Percentiles rank a stretch among this genome's conserved stretches.
phyloP scores from a whole-genome alignment of 768 basidiomycete genomes.

The Tulasnella sp. region DNA sequence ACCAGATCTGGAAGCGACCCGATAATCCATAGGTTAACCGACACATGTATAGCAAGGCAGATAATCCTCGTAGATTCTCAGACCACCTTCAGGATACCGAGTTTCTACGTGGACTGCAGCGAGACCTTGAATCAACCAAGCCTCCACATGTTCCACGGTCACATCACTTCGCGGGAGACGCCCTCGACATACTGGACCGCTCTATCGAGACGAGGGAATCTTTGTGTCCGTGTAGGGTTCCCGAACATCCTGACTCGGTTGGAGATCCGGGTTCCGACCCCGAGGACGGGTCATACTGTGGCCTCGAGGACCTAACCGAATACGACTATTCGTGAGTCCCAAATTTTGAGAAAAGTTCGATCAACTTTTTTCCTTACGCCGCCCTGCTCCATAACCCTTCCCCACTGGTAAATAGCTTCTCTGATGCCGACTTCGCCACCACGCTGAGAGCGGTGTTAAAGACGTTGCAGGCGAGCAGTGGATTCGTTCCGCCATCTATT shows the following conservation, averaged over 20 bases:
- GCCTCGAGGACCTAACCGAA: background rate
- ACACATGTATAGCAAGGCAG: no score
- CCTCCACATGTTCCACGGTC: background rate
- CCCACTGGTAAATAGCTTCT: background rate
- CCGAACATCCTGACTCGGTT: background rate
- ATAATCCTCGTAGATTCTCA: no score
- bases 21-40: no score
- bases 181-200: background rate
- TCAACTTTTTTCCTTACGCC: background rate
- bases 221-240: background rate
- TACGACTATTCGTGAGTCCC: background rate
- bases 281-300: background rate
- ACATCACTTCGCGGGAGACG: background rate
- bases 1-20: no score
- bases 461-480: background rate
- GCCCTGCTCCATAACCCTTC: background rate
- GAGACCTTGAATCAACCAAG: background rate
- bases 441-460: background rate
- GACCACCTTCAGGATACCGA: background rate
- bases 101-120: background rate
- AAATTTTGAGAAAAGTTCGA: background rate
- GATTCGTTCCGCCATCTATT: background rate
- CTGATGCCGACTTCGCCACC: background rate
- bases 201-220: background rate
- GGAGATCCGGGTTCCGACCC: background rate